Evolutionary conservation across 202 grass and related monocot genomes (phyloP), one percentile per base, ranked within the genome.

Genomic region (Schoenoplectus tabernaemontani): DNA sequence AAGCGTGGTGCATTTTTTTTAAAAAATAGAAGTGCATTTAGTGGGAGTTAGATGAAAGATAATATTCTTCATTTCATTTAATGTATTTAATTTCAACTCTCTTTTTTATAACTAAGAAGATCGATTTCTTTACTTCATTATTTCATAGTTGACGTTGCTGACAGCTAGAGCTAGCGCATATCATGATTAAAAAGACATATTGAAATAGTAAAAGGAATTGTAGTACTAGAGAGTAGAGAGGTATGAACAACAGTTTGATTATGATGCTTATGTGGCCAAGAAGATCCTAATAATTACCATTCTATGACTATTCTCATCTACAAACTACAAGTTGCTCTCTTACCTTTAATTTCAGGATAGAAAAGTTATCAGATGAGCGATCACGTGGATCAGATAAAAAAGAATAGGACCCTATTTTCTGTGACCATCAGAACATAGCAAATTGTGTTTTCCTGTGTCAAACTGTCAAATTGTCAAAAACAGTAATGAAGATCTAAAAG

Each of bases 71-170:
- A 24, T 60, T 26, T 28, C 2, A 3, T 59, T 66, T 66, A 15
- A 66, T 66, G 32, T 66, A 66, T 66, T 41, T 11, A 66, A 66
- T 41, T 66, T 9, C 63, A 41, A 64, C 62, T 66, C 17, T 66
- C 63, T 20, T 20, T 66, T 20, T 39, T 66, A 66, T 38, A 66
- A 39, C 17, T 41, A 1, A 39, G 63, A 66, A 41, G 34, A n/a
- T 66, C 7, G 36, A 66, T 38, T 19, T 66, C 7, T 36, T 64
- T 64, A 66, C 63, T 66, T 41, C 36, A 66, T 66, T 41, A 41
- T 66, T 66, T 20, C 17, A 3, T 66, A 66, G 63, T 41, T 66
- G 36, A 66, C 7, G 17, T 41, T 66, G 17, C 11, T 66, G 36
- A 66, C 63, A 66, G 34, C 63, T 66, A 20, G 17, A 41, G 34